Conservation (phyloP, 306 rosid species). For the Begonia loranthoides region DNA sequence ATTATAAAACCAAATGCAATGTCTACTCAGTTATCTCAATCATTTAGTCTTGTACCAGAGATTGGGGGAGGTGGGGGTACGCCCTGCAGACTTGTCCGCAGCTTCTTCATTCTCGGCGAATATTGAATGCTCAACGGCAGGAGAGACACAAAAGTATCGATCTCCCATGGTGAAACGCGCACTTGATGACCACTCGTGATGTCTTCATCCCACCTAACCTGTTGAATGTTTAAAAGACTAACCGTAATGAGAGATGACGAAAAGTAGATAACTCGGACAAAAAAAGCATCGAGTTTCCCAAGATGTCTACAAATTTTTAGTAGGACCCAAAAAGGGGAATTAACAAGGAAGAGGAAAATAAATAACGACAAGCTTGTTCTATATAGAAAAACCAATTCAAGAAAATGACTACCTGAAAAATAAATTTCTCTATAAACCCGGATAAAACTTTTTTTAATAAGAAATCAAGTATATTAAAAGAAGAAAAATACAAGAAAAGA, state of each 20-base stretch:
- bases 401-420: too few species aligned
- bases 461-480: too few species aligned
- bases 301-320: too few species aligned
- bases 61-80: slow-evolving; percentile 37
- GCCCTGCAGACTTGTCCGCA: slow-evolving; percentile 66
- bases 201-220: slow-evolving; percentile 94
- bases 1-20: neutral
- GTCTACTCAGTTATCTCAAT: slow-evolving; percentile 7
- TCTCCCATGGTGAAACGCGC: slow-evolving; percentile 86
- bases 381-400: too few species aligned
- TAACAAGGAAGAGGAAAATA: too few species aligned
- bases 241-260: too few species aligned
- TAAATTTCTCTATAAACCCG: too few species aligned
- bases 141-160: slow-evolving; percentile 73
- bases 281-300: neutral
- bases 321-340: too few species aligned
- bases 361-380: too few species aligned
- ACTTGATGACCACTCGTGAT: slow-evolving; percentile 50
- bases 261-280: too few species aligned
- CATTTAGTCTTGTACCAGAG: slow-evolving; percentile 37
- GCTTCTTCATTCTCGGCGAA: slow-evolving; percentile 83
- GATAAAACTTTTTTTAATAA: too few species aligned
- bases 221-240: slow-evolving; percentile 16
- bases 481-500: too few species aligned
- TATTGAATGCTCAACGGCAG: slow-evolving; percentile 82